Percentiles rank a stretch among this genome's conserved stretches.
Conservation (phyloP, 2,329 filamentous ascomycete species). For the Trichothecium roseum region DNA sequence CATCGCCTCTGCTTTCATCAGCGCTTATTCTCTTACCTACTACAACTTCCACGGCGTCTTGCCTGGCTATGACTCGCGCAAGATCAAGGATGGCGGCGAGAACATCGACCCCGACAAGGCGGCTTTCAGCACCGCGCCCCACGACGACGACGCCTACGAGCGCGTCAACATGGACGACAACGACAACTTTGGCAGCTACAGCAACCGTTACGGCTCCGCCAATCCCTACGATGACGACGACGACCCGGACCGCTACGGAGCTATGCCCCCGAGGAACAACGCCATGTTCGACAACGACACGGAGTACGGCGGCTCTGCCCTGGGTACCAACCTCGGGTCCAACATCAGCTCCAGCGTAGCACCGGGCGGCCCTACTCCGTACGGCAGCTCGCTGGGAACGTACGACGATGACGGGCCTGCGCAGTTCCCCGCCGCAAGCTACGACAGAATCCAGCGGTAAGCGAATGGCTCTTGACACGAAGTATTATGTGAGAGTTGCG, state of each 20-base stretch:
- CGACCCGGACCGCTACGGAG: constrained; percentile 28
- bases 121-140: constrained; percentile 57
- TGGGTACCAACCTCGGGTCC: not conserved
- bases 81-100: constrained; percentile 25
- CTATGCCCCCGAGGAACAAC: constrained; percentile 24
- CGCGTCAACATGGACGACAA: constrained; percentile 46
- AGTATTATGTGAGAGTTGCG: too few species aligned
- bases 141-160: constrained; percentile 56
- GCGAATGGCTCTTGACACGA: too few species aligned
- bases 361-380: constrained; percentile 4
- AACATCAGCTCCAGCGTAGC: not conserved
- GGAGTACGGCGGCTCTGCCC: constrained; percentile 26
- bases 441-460: constrained; percentile 31
- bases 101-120: constrained; percentile 61
- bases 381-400: constrained; percentile 14
- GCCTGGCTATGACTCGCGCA: constrained; percentile 47
- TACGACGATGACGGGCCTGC: constrained; percentile 29
- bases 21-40: constrained; percentile 50
- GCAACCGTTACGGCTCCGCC: constrained; percentile 23
- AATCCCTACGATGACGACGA: constrained; percentile 29
- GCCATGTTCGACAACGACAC: constrained; percentile 40
- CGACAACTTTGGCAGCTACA: constrained; percentile 22
- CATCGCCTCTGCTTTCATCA: constrained; percentile 40
- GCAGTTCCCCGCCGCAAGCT: constrained; percentile 47
- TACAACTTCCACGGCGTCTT: constrained; percentile 51